These are phyloP conservation scores for Wickerhamiella siamensis DNA, from an alignment of 805 yeast species.

Conservation along the genomic window DNA sequence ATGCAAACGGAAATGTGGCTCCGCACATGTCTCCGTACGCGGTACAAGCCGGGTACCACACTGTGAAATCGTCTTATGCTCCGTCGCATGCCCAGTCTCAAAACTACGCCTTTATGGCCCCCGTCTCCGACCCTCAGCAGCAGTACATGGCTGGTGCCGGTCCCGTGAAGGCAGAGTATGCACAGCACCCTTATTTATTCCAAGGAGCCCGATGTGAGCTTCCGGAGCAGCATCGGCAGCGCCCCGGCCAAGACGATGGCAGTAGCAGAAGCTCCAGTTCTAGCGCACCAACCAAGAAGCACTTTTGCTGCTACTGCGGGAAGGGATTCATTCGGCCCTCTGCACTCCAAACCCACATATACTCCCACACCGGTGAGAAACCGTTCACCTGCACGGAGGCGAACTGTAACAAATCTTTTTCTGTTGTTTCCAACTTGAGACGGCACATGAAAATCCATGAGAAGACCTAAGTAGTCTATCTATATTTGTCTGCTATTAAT, in stretches of 20 bases:
- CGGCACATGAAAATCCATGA: conserved; percentile 60
- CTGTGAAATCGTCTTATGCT: not conserved
- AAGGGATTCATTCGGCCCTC: conserved; percentile 77
- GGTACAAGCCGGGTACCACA: not conserved
- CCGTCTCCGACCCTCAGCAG: not conserved
- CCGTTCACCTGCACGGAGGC: conserved; percentile 55
- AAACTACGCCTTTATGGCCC: not conserved
- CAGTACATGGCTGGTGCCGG: not conserved
- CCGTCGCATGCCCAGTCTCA: not conserved
- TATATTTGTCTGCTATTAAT: conserved; percentile 1
- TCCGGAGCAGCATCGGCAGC: not conserved
- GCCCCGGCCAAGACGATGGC: not conserved
- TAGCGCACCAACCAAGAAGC: conserved; percentile 9
- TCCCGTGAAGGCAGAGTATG: not conserved
- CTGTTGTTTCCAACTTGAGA: conserved; percentile 74
- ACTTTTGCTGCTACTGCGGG: conserved; percentile 38
- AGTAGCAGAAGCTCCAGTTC: not conserved
- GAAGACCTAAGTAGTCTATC: not conserved
- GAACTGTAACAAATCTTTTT: conserved; percentile 55
- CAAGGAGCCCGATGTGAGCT: conserved; percentile 1
- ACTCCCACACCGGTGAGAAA: conserved; percentile 71
- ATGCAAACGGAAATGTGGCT: not conserved
- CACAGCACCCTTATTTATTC: not conserved
- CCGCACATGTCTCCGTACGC: not conserved
- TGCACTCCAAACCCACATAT: conserved; percentile 64